These are phyloP conservation scores for Miamiensis avidus DNA, from an alignment of 169 alveolate species.

Conservation along the genomic window DNA sequence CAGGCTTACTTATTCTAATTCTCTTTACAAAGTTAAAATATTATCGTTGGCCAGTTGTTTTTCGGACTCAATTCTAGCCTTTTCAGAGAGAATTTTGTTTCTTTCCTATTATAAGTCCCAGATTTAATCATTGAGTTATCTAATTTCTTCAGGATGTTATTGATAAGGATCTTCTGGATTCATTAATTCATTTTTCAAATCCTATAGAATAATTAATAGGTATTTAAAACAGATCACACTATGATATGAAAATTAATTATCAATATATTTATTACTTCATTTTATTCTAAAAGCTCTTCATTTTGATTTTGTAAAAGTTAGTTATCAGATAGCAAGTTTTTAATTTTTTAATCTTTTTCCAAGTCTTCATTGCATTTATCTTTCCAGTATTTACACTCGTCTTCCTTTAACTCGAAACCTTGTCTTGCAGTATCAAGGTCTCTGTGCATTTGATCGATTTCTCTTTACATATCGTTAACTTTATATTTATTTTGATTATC, in stretches of 20 bases:
- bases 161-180: not conserved
- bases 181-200: not conserved
- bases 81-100: not conserved
- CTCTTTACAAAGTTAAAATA: not conserved
- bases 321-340: not conserved
- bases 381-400: not conserved
- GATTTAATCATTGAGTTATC: not conserved
- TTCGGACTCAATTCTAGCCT: not conserved
- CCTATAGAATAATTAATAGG: not conserved
- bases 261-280: not conserved
- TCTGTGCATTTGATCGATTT: not conserved
- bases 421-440: not conserved
- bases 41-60: not conserved
- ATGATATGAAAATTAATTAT: no score
- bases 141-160: not conserved
- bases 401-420: not conserved
- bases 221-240: no score
- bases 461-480: not conserved
- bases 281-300: not conserved
- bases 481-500: not conserved
- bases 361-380: not conserved
- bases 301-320: not conserved
- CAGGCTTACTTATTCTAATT: not conserved
- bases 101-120: not conserved
- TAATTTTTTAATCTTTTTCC: not conserved